phyloP scores from a whole-genome alignment of 352 stramenopile species.

The Thalassiosira mediterranea region DNA sequence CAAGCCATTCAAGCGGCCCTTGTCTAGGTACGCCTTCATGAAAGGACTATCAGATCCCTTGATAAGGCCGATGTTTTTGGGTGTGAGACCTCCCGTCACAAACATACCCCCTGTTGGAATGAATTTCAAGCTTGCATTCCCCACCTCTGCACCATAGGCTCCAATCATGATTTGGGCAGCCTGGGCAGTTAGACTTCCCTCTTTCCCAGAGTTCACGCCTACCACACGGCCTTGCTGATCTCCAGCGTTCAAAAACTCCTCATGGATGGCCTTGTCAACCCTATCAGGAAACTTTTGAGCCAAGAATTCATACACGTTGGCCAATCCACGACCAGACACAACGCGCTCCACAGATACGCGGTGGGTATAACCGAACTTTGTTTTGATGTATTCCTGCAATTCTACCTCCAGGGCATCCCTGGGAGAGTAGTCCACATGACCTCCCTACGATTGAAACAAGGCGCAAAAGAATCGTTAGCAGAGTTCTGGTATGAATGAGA shows the following conservation, averaged over 20 bases:
- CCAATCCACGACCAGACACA: slow-evolving; percentile 92
- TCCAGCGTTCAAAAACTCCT: slow-evolving; percentile 82
- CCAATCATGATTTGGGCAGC: slow-evolving; percentile 94
- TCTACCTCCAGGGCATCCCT: slow-evolving; percentile 75
- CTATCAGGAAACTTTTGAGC: slow-evolving; percentile 87
- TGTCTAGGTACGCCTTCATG: slow-evolving; percentile 80
- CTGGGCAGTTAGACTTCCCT: slow-evolving; percentile 81
- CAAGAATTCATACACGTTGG: slow-evolving; percentile 96
- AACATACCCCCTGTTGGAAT: slow-evolving; percentile 95
- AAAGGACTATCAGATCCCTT: slow-evolving; percentile 73
- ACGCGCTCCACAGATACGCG: slow-evolving; percentile 95
- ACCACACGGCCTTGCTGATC: slow-evolving; percentile 88
- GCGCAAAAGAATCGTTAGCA: no score
- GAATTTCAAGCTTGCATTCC: slow-evolving; percentile 93
- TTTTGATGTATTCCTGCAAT: slow-evolving; percentile 73
- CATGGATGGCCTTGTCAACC: slow-evolving; percentile 60
- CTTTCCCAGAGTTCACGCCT: slow-evolving; percentile 47
- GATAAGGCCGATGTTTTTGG: slow-evolving; percentile 96
- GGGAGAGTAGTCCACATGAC: slow-evolving; percentile 94
- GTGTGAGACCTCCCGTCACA: slow-evolving; percentile 94
- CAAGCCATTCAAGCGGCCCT: slow-evolving; percentile 71
- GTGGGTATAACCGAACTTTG: slow-evolving; percentile 86
- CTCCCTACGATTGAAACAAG: no score
- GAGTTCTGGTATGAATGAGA: no score
- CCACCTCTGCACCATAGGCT: slow-evolving; percentile 93